These are phyloP conservation scores for Umbelopsis ramanniana DNA, from an alignment of 192 early-diverging fungal genomes.

Conservation along the genomic window DNA sequence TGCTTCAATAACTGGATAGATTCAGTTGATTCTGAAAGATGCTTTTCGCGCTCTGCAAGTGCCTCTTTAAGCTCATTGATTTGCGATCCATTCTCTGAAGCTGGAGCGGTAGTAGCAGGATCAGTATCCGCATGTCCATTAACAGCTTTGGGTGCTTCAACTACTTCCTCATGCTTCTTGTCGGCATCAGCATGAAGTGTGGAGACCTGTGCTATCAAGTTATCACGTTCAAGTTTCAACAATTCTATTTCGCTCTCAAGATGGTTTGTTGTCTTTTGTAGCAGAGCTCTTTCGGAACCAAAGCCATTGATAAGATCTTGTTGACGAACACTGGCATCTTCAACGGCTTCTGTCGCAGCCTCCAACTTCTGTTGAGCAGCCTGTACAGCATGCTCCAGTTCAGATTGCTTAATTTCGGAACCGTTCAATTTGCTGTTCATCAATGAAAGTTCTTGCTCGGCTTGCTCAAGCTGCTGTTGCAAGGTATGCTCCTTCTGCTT, in stretches of 20 bases:
- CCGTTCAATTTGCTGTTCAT: not conserved
- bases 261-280: not conserved
- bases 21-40: not conserved
- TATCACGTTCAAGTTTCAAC: not conserved
- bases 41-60: not conserved
- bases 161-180: not conserved
- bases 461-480: not conserved
- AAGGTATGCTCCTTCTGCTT: not conserved
- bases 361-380: not conserved
- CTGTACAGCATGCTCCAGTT: not conserved
- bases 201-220: not conserved
- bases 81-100: not conserved
- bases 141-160: not conserved
- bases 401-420: not conserved
- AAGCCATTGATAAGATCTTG: slow-evolving; percentile 10
- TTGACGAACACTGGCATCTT: not conserved
- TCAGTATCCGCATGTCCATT: not conserved
- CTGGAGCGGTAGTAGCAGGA: not conserved
- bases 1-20: not conserved
- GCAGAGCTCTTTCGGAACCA: not conserved
- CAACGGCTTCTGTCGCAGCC: not conserved
- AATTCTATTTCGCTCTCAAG: slow-evolving; percentile 7
- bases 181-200: not conserved
- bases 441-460: not conserved
- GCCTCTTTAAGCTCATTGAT: not conserved